Evolutionary conservation across 2,329 filamentous ascomycete species (phyloP), one percentile per base, ranked within the genome.

Genomic region (Trichoderma aggressivum): DNA sequence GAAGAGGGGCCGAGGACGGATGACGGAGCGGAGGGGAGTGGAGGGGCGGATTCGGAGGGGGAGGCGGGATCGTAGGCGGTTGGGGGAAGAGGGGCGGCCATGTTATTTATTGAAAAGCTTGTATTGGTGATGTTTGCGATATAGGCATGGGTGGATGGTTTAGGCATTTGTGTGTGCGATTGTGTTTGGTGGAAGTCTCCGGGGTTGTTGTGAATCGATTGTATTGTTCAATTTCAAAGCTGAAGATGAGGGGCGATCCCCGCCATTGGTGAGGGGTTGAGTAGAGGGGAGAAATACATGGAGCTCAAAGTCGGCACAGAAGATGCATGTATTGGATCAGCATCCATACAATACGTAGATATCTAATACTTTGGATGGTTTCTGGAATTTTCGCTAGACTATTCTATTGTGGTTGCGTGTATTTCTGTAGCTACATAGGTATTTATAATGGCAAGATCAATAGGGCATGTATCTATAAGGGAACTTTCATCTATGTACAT

Each of bases 41-140:
- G 62, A 7, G 73, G 70, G 26, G 72, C 71, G 24, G 58, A 36
- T 63, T 74, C 73, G 70, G 71, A 58, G n/a, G 70, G 50, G 2
- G 73, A 73, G 58, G 47, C 16, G 18, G 72, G 43, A 21, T 74
- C 67, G 66, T 71, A 74, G 18, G 21, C 32, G 8, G 70, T 32
- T 39, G 55, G 34, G 24, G 43, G 43, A 47, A 18, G 39, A 21
- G 43, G 43, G 18, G 43, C 43, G 8, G 70, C 32, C 63, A 67
- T 68, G 21, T 50, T 50, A 14, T 36, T 14, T 28, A 28, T 28
- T 28, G 26, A 28, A 28, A 28, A 28, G 26, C 5, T 28, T 28
- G 26, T 28, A 28, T 28, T 28, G 26, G 26, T 28, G 21, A n/a
- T 47, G 36, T 2, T 62, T n/a, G 2, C 24, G 30, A 36, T 55